Evolutionary conservation across 306 rosid species (phyloP), one percentile per base, ranked within the genome.

Genomic region (Vigna mungo): DNA sequence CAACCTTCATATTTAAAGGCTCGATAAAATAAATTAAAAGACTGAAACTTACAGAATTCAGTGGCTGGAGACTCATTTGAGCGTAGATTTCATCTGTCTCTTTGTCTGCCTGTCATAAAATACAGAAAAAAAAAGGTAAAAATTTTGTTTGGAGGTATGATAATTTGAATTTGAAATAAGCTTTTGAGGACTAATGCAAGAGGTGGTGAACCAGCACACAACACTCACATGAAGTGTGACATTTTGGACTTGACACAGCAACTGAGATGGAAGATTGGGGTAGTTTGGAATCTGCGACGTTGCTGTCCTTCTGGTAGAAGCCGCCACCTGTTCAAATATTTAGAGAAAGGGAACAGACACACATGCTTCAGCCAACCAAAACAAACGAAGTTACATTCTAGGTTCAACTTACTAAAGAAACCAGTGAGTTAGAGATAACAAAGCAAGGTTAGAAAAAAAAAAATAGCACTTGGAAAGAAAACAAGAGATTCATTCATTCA

Each of bases 241-340:
- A 86, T 86, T 91, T 81, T 91, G 96, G 71, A 92, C 91, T 90
- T 90, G 97, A 75, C 98, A 94, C 75, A 90, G 80, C 88, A 94
- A 85, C 86, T 94, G 97, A 82, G 97, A 89, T 11, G 93, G 85
- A 79, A 94, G 96, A 81, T 85, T 94, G 0, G 97, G 97, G 55
- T 94, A 94, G 81, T 92, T 91, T n/a, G 98, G 98, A 86, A 94
- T 90, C 82, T 94, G 97, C 0, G 99, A 91, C 32, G 98, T 96
- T 61, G 97, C 97, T 39, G 85, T 88, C 85, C 89, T 85, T 78
- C 94, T 91, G 12, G 99, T 93, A 46, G 99, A 96, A 80, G 88
- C 94, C 58, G 99, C 98, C 61, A 96, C 97, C 99, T 94, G 79
- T 85, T 54, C 55, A 81, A 27, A 80, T 46, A 78, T 68, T 52